Conservation (phyloP, 352 stramenopile genomes). For the Aphanomyces cochlioides region DNA sequence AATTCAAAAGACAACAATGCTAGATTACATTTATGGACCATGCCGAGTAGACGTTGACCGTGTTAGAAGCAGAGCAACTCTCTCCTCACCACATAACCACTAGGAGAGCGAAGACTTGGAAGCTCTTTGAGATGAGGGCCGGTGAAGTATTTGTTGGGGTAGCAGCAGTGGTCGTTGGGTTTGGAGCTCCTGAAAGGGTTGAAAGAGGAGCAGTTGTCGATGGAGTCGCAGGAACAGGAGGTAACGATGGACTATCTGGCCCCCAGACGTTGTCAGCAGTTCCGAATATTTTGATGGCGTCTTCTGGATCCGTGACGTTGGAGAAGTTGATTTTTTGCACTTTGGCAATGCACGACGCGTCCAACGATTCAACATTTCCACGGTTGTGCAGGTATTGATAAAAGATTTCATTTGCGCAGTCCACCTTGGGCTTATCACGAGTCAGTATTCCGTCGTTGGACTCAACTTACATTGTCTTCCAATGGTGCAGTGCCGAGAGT, state of each 20-base stretch:
- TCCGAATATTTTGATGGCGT: slow-evolving; percentile 9
- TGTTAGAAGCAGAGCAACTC: too few species aligned
- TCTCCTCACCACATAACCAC: too few species aligned
- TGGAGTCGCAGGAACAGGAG: not conserved
- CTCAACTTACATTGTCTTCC: not conserved
- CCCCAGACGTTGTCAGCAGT: slow-evolving; percentile 7
- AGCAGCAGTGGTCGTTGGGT: not conserved
- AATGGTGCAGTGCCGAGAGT: slow-evolving; percentile 37
- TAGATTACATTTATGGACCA: too few species aligned
- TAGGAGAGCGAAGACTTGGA: too few species aligned
- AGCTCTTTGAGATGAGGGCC: too few species aligned
- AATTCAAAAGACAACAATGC: too few species aligned
- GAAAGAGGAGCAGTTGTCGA: not conserved
- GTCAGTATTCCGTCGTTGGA: not conserved
- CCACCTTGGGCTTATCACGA: slow-evolving; percentile 6
- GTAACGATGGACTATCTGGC: not conserved
- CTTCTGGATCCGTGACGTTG: not conserved
- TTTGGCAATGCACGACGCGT: slow-evolving; percentile 35
- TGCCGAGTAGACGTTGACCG: too few species aligned
- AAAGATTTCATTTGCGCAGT: slow-evolving; percentile 32
- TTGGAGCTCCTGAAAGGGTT: too few species aligned
- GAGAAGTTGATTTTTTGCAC: slow-evolving; percentile 10
- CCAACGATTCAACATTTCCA: slow-evolving; percentile 33
- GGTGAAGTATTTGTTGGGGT: not conserved
- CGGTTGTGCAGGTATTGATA: slow-evolving; percentile 26